Evolutionary conservation across 179 eudicot genomes (phyloP), one percentile per base, ranked within the genome.

Genomic region (Beta lomatogona): DNA sequence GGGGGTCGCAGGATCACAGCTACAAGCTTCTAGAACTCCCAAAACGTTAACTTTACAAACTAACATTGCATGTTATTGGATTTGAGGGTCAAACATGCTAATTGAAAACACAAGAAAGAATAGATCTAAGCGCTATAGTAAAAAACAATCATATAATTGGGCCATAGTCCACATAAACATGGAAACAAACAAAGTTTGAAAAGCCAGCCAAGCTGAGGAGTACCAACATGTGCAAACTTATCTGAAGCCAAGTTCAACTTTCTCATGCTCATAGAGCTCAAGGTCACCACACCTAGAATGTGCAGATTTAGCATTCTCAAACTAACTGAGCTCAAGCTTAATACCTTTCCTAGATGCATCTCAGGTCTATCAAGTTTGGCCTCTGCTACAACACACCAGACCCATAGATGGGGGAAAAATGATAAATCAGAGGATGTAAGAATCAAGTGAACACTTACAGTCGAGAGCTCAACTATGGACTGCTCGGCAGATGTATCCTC

Each of bases 401-500:
- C 46, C 19, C 45, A 5, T 25, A 73, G 77, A 73, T 54, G 25
- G 14, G 18, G 57, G 16, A 22, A 46, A 31, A 48, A 66, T 14
- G 28, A 63, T 6, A 21, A 65, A 14, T 45, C 69, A 45, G 73
- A 80, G 36, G 28, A 46, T 60, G 41, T 71, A 82, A 54, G 19
- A 60, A 21, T 60, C 48, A 65, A 12, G 41, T 12, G 75, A 66
- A 61, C 63, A 83, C 97, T 92, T 76, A 94, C 98, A 67, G 82
- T 61, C 31, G 86, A 77, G 81, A 79, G 79, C 19, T 72, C 93
- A 82, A 77, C 78, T 22, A 83, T 70, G 48, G 89, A 80, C 77
- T 85, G 89, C 78, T 31, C 78, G 79, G 75, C 76, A 68, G 87
- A 78, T 72, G 80, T 36, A 80, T 84, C 80, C 46, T 81, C 75